Conservation (phyloP, 1,284 basidiomycete species). For the Rhodotorula sp. region DNA sequence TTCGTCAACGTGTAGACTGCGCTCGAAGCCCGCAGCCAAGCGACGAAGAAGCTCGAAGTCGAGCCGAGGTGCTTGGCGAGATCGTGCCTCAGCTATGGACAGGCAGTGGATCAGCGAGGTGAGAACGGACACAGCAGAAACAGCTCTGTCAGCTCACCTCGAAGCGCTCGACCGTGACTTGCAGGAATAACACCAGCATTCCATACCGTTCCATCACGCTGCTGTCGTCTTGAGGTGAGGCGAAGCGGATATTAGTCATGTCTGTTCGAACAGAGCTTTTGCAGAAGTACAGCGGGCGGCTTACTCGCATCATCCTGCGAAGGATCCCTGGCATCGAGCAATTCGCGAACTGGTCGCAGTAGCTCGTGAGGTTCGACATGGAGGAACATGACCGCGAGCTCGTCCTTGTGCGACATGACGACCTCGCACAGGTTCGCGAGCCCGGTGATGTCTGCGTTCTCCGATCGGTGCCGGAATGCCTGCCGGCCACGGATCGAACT, state of each 20-base stretch:
- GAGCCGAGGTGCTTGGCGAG: conserved; percentile 41
- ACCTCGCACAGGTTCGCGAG: conserved; percentile 20
- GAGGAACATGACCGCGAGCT: conserved; percentile 24
- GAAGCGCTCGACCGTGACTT: conserved; percentile 47
- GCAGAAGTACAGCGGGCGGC: too few relatives aligned
- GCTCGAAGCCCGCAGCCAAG: conserved; percentile 40
- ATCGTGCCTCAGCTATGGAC: conserved; percentile 32
- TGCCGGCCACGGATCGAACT: too few relatives aligned
- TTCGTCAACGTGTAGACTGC: conserved; percentile 46
- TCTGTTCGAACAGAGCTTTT: too few relatives aligned
- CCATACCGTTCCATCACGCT: conserved; percentile 46
- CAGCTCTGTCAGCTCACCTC: conserved; percentile 36
- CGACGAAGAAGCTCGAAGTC: conserved; percentile 33
- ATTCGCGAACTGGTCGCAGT: conserved; percentile 20
- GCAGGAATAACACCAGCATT: conserved; percentile 48
- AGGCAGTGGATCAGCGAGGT: not conserved
- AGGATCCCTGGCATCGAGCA: conserved; percentile 27
- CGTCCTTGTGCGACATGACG: conserved; percentile 11
- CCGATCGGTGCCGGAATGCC: too few relatives aligned
- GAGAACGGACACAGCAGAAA: not conserved
- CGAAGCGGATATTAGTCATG: too few relatives aligned
- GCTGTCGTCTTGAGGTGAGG: conserved; percentile 30
- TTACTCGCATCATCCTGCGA: conserved; percentile 26
- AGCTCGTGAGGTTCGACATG: conserved; percentile 27
- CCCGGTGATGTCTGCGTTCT: not conserved